Evolutionary conservation across 2,329 filamentous ascomycete species (phyloP).

Genomic region (Chaetomium sp.): DNA sequence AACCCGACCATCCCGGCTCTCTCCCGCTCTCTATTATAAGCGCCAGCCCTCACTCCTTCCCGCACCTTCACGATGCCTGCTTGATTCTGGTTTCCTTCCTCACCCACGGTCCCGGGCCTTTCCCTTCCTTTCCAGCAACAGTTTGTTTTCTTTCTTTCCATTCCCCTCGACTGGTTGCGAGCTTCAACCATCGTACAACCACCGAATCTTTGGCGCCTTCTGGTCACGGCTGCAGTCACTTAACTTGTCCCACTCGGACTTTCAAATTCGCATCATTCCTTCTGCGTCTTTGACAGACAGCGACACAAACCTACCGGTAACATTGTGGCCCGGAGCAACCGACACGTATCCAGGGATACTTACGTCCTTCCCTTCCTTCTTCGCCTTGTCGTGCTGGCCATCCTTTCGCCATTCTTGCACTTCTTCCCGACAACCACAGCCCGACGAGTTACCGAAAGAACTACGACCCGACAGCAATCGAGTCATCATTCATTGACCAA

Average conservation of each 20-base stretch:
- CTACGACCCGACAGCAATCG: constrained; percentile 1
- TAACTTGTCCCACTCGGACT: constrained; percentile 22
- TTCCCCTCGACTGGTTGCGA: constrained; percentile 28
- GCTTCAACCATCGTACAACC: constrained; percentile 30
- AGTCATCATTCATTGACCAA: constrained; percentile 16
- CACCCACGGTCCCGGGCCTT: constrained; percentile 23
- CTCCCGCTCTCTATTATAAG: constrained; percentile 12
- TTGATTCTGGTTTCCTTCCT: constrained; percentile 13
- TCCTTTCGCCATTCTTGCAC: constrained; percentile 19
- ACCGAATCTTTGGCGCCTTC: constrained; percentile 22
- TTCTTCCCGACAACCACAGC: constrained; percentile 23
- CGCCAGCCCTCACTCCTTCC: background rate
- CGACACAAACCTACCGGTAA: constrained; percentile 30
- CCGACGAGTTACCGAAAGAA: background rate
- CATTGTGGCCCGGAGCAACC: constrained; percentile 22
- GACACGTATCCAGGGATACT: constrained; percentile 24
- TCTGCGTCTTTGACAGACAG: constrained; percentile 58
- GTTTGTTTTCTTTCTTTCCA: constrained; percentile 7
- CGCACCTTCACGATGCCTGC: background rate
- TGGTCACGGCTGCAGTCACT: constrained; percentile 25
- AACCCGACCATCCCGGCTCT: constrained; percentile 11
- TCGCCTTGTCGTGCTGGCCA: constrained; percentile 34
- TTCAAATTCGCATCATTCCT: constrained; percentile 43
- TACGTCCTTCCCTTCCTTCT: constrained; percentile 31
- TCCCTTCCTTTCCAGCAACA: constrained; percentile 22